Evolutionary conservation across 306 rosid genomes (phyloP), one percentile per base, ranked within the genome.

Genomic region (Sicyos baderoa): DNA sequence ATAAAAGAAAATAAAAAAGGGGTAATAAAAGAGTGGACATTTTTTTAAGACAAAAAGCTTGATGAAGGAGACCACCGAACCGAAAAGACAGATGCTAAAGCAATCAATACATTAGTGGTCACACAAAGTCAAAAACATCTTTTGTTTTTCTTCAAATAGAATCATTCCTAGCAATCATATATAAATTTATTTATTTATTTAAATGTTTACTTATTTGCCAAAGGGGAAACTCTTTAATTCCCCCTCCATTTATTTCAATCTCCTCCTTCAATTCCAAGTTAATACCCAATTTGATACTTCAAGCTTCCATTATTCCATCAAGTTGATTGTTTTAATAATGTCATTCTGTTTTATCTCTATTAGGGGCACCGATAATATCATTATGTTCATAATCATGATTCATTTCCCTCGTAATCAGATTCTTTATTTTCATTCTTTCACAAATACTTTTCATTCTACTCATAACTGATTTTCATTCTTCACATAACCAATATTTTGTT

Each of bases 31-130:
- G 22, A 21, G n/a, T n/a, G n/a, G n/a, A n/a, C n/a, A n/a, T n/a
- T 44, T 66, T 66, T 66, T 66, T 44, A 16, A 66, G 71, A 47
- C 71, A 66, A 47, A 66, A 66, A 47, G 55, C 54, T 66, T 11
- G 54, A 37, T 47, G 71, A 66, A 66, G 55, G 71, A 66, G 71
- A 66, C 71, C 71, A 66, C 71, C 71, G 71, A 66, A 66, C 71
- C 71, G 71, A 66, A 66, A 6, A 66, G 71, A 66, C 71, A 44
- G 71, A 66, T 66, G 54, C 54, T 22, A 66, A 66, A 66, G 71
- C 54, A 66, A 66, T 47, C 40, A 66, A 66, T 21, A 45, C 40
- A 66, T 47, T 66, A 47, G 40, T 66, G 51, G 54, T 45, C 54
- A 66, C 71, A 66, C 19, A 66, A 66, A 66, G 71, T 66, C 71